phyloP scores from a whole-genome alignment of 2,329 filamentous ascomycete genomes.

The Phyllosticta citribraziliensis region DNA sequence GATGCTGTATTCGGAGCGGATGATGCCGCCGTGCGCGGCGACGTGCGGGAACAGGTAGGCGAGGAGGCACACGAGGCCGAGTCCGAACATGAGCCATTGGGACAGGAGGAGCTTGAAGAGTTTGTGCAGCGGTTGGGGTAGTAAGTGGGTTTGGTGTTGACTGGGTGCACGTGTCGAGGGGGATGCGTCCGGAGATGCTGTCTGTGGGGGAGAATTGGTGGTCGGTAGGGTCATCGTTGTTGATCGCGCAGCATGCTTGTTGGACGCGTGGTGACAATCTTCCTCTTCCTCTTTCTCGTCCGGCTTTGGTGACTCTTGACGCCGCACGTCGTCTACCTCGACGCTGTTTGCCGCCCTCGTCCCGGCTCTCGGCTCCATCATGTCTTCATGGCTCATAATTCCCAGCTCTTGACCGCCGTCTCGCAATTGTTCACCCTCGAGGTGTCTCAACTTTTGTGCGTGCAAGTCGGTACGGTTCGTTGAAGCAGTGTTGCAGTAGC shows the following conservation, averaged over 20 bases:
- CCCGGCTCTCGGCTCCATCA: too few species aligned
- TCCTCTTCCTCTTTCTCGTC: background rate
- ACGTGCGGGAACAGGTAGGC: conserved; percentile 8
- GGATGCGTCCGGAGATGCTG: background rate
- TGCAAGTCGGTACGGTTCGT: too few species aligned
- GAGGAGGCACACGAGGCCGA: conserved; percentile 6
- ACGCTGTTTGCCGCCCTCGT: too few species aligned
- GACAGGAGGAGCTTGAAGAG: background rate
- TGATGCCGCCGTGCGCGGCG: conserved; percentile 8
- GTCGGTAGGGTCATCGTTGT: background rate
- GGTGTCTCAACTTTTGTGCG: too few species aligned
- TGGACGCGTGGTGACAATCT: background rate
- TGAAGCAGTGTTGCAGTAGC: too few species aligned
- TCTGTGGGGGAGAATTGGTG: background rate
- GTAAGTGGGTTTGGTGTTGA: background rate
- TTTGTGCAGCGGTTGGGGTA: background rate
- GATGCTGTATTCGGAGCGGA: conserved; percentile 9
- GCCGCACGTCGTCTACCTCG: too few species aligned
- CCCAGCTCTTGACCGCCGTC: too few species aligned
- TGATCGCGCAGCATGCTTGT: background rate
- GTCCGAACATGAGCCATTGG: conserved; percentile 10
- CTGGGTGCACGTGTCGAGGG: background rate
- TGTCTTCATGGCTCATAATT: too few species aligned
- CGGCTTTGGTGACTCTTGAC: background rate
- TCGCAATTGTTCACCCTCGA: too few species aligned